Base-by-base conservation (phyloP, 2,329 filamentous ascomycete species). In the Sporothrix protearum region DNA sequence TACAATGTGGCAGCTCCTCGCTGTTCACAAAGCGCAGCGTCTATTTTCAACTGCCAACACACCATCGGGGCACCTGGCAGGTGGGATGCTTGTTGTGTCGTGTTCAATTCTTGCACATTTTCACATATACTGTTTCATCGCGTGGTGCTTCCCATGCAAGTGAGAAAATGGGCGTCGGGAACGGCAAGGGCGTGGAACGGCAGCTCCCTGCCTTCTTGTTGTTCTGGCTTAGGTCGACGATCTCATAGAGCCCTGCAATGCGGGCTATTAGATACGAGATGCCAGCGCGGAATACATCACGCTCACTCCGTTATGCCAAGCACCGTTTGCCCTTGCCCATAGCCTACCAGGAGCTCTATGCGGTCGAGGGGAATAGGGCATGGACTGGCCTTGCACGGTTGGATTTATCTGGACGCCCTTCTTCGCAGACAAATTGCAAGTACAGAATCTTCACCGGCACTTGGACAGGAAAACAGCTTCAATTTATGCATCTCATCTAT, bases 121-220 rank as follows among this genome's bases (percentile, higher is more conserved):
- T 3, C n/a, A n/a, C n/a, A n/a, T n/a, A n/a, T n/a, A 22, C 36
- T 30, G 59, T 45, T 12, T 45, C 28, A 36, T 63, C 59, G 45
- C 59, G 36, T 63, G 59, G 59, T 10, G 4, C 1, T 10, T 42
- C 57, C 14, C 30, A 33, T 42, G 33, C 25, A 63, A 63, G 33
- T 39, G 16, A 42, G 25, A 42, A 12, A 42, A 42, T 42, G 39
- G 39, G 39, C 33, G 36, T 1, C 57, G 57, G 57, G 57, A 42
- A 42, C 59, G 59, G 59, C 59, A 63, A 25, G n/a, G n/a, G n/a
- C n/a, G n/a, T n/a, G n/a, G n/a, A 9, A 14, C 59, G 59, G 59
- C 59, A 63, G 3, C 36, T 45, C 22, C 59, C 59, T 63, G 36
- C n/a, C 36, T n/a, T 63, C 59, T 36, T 63, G 42, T n/a, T 36